A percentile compares a stretch with the other conserved stretches of the same genome.
Conservation (phyloP, 768 basidiomycete genomes). For the Russula dissimulans region DNA sequence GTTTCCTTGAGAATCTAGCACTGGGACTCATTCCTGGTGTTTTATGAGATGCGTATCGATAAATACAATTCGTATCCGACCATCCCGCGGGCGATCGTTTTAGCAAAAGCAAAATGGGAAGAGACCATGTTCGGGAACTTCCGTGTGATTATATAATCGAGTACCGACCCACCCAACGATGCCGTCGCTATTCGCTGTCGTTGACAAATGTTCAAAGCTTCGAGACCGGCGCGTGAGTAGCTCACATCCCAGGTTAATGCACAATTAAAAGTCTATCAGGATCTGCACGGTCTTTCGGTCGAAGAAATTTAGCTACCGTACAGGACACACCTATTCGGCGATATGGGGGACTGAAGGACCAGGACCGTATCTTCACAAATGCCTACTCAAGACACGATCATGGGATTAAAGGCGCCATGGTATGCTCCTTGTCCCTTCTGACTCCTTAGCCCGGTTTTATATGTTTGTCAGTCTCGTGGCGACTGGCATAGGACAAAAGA, state of each 20-base stretch:
- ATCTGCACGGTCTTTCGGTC: conserved; percentile 14
- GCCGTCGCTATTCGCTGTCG: background rate
- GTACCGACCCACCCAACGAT: background rate
- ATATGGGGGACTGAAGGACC: conserved; percentile 92
- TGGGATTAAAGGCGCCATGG: conserved; percentile 86
- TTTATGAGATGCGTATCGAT: too few relatives aligned
- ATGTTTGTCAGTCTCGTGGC: conserved; percentile 58
- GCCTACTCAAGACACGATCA: conserved; percentile 83
- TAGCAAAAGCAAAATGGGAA: too few relatives aligned
- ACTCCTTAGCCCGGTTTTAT: background rate
- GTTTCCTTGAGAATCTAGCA: too few relatives aligned
- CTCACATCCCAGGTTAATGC: background rate
- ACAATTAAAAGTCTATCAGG: background rate
- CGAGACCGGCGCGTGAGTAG: conserved; percentile 15
- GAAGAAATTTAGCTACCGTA: conserved; percentile 55
- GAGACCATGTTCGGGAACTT: background rate
- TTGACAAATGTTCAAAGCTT: conserved; percentile 16
- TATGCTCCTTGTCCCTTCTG: conserved; percentile 27
- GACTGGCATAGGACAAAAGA: conserved; percentile 99
- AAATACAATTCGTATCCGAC: too few relatives aligned
- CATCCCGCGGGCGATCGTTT: too few relatives aligned
- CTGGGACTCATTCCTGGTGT: too few relatives aligned
- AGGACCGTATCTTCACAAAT: conserved; percentile 92
- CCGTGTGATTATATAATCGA: conserved; percentile 4
- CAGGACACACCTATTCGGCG: conserved; percentile 79